Evolutionary conservation across 2,329 filamentous ascomycete genomes (phyloP).

Genomic region (Diaporthe sp.): DNA sequence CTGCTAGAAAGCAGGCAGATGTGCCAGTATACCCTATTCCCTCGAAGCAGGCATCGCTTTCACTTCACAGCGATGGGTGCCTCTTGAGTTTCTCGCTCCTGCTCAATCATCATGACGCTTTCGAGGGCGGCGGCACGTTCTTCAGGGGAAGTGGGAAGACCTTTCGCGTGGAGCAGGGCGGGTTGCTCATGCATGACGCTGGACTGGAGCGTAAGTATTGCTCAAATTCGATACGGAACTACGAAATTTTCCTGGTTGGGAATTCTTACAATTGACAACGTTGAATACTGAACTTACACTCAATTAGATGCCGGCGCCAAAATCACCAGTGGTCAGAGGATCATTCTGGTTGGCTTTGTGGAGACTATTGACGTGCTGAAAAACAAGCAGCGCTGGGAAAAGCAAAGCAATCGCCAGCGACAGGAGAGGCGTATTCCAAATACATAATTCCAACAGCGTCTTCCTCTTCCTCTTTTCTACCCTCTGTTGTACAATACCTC

Average conservation of each 20-base stretch:
- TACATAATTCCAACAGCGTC: no score
- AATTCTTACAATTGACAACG: neutral
- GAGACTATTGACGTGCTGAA: conserved; percentile 40
- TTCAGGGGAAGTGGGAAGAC: conserved; percentile 38
- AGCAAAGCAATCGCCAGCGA: conserved; percentile 5
- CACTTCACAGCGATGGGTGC: conserved; percentile 39
- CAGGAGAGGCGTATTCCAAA: neutral
- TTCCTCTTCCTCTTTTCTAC: no score
- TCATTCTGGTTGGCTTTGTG: conserved; percentile 41
- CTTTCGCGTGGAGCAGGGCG: conserved; percentile 39
- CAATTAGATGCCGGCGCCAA: conserved; percentile 37
- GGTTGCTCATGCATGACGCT: conserved; percentile 39
- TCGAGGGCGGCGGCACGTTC: conserved; percentile 40
- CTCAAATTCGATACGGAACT: neutral
- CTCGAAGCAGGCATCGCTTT: conserved; percentile 40
- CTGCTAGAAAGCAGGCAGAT: neutral
- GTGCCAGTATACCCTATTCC: conserved; percentile 30
- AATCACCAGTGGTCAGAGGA: conserved; percentile 36
- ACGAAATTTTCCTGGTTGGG: neutral
- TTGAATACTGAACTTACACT: neutral
- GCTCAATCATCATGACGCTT: conserved; percentile 37
- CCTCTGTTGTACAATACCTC: no score
- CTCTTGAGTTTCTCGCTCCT: conserved; percentile 40
- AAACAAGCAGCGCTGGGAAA: conserved; percentile 37
- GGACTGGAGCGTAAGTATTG: conserved; percentile 39